Evolutionary conservation across 202 grass and related monocot genomes (phyloP).

Genomic region (Hordeum pubiflorum): DNA sequence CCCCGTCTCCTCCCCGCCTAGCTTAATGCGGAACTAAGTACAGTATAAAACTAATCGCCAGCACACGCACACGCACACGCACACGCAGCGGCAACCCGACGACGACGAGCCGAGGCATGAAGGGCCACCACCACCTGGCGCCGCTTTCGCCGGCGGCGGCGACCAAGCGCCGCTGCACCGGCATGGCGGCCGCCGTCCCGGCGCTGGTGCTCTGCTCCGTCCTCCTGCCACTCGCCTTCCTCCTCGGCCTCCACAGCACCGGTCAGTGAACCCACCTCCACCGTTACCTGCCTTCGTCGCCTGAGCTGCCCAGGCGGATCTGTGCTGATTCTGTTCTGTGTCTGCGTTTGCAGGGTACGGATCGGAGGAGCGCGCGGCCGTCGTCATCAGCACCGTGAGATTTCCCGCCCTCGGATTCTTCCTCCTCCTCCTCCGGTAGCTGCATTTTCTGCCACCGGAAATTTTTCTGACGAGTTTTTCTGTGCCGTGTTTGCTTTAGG

Average conservation of each 20-base stretch:
- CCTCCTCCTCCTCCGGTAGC: neutral
- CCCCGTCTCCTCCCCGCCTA: neutral
- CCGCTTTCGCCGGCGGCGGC: neutral
- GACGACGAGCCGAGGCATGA: neutral
- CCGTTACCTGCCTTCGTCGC: neutral
- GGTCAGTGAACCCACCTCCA: neutral
- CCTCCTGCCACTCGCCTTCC: constrained; percentile 51
- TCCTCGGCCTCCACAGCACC: constrained; percentile 46
- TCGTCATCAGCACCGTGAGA: constrained; percentile 18
- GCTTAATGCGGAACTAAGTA: constrained; percentile 3
- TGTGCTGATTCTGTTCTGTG: neutral
- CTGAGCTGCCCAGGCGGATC: neutral
- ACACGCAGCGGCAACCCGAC: neutral
- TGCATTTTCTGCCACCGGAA: neutral
- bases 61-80: neutral
- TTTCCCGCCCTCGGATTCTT: neutral
- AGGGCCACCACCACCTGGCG: constrained; percentile 30
- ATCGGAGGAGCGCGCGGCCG: constrained; percentile 7
- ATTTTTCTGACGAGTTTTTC: neutral
- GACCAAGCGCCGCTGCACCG: constrained; percentile 51
- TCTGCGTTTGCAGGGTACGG: constrained; percentile 1
- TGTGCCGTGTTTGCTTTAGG: neutral
- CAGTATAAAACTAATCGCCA: neutral
- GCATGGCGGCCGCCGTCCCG: constrained; percentile 44
- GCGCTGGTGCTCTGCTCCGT: constrained; percentile 55